Conservation (phyloP, 2,329 filamentous ascomycete genomes). For the Shiraia bambusicola region DNA sequence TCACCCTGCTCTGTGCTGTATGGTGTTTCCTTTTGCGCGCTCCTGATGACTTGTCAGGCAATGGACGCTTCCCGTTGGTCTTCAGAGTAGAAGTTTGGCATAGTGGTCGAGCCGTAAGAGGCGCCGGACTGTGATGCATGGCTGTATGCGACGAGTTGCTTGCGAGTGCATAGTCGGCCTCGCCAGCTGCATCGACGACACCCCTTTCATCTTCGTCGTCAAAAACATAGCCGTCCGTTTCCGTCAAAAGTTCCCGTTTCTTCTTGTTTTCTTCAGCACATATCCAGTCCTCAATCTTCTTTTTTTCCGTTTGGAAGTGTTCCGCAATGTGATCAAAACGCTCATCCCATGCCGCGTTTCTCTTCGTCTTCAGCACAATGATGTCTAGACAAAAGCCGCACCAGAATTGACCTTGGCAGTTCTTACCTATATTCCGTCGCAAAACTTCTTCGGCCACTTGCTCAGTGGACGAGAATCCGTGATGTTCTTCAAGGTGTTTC, state of each 20-base stretch:
- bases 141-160: too few relatives aligned
- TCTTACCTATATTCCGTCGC: slow-evolving; percentile 62
- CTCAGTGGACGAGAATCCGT: slow-evolving; percentile 41
- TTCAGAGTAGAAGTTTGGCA: background rate
- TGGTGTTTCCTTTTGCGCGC: background rate
- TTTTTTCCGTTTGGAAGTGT: slow-evolving; percentile 62
- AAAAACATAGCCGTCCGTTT: slow-evolving; percentile 24
- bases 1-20: background rate
- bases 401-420: slow-evolving; percentile 72
- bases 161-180: slow-evolving; percentile 1
- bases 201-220: slow-evolving; percentile 16
- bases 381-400: slow-evolving; percentile 75
- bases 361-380: slow-evolving; percentile 54
- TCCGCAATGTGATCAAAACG: slow-evolving; percentile 74
- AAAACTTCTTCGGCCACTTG: slow-evolving; percentile 48
- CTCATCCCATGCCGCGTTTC: slow-evolving; percentile 60
- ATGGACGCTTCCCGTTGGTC: background rate
- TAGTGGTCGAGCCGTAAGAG: background rate
- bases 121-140: too few relatives aligned
- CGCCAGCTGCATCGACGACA: slow-evolving; percentile 1
- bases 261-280: slow-evolving; percentile 42
- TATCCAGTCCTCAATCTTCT: slow-evolving; percentile 60
- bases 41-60: background rate
- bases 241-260: slow-evolving; percentile 33
- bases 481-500: slow-evolving; percentile 60